phyloP scores from a whole-genome alignment of 441 rosid species.

The Aquilaria agallochum region DNA sequence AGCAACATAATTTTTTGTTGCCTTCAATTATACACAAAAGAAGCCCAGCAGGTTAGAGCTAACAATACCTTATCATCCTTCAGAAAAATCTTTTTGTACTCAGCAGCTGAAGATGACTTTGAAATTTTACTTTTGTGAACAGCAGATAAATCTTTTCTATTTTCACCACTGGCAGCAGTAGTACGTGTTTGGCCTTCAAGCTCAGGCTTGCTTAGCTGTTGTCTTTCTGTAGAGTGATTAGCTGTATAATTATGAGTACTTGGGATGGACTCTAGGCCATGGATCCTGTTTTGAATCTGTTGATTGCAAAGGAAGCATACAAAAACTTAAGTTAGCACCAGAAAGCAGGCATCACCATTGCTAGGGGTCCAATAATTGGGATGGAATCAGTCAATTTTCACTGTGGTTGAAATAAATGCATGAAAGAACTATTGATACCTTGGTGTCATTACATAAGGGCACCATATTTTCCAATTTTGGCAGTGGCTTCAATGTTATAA shows the following conservation, averaged over 20 bases:
- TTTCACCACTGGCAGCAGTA: slow-evolving; percentile 7
- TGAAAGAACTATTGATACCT: slow-evolving; percentile 23
- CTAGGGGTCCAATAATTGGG: no score
- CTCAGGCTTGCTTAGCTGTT: slow-evolving; percentile 12
- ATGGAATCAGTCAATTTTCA: no score
- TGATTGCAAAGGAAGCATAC: slow-evolving; percentile 16
- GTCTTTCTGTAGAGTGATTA: slow-evolving; percentile 9
- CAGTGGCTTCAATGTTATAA: slow-evolving; percentile 27
- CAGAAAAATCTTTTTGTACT: slow-evolving; percentile 13
- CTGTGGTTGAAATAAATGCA: no score
- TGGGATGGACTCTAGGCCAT: slow-evolving; percentile 9
- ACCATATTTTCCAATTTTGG: slow-evolving; percentile 18
- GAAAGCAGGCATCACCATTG: neutral
- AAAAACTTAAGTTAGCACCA: slow-evolving; percentile 13
- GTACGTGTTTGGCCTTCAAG: slow-evolving; percentile 8
- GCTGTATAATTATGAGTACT: slow-evolving; percentile 10
- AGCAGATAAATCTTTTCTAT: slow-evolving; percentile 19
- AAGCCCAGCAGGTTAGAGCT: slow-evolving; percentile 1
- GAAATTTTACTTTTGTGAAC: slow-evolving; percentile 18
- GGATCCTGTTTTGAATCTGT: slow-evolving; percentile 19
- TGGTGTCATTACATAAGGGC: slow-evolving; percentile 18
- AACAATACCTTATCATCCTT: slow-evolving; percentile 18
- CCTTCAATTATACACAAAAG: slow-evolving; percentile 1
- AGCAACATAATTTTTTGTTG: neutral
- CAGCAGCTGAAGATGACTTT: slow-evolving; percentile 15